Conservation (phyloP, 805 yeast species). For the Kregervanrija pseudodelftensis region DNA sequence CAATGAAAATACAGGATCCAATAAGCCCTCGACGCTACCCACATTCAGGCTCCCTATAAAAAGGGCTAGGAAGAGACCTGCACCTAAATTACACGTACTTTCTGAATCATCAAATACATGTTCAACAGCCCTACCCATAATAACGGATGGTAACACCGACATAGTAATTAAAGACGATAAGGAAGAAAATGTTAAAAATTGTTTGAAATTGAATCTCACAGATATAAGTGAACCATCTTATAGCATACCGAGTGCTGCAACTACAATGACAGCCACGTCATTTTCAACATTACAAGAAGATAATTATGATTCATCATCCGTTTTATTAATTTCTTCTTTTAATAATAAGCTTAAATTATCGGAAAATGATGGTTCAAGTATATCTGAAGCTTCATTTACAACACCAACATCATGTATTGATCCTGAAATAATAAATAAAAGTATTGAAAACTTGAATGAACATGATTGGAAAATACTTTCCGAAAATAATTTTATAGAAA, state of each 20-base stretch:
- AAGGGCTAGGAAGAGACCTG: slow-evolving; percentile 7
- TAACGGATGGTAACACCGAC: slow-evolving; percentile 1
- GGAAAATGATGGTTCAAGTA: slow-evolving; percentile 1
- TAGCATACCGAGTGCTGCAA: slow-evolving; percentile 8
- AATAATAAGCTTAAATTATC: slow-evolving; percentile 2
- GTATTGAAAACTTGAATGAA: slow-evolving; percentile 35
- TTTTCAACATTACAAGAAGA: slow-evolving; percentile 8
- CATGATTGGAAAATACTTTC: slow-evolving; percentile 68
- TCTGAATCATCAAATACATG: slow-evolving; percentile 1
- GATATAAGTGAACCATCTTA: background rate
- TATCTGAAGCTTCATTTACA: background rate
- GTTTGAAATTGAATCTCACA: background rate
- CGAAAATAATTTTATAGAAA: slow-evolving; percentile 52
- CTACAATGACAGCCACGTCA: slow-evolving; percentile 7
- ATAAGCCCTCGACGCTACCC: slow-evolving; percentile 1
- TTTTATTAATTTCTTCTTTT: slow-evolving; percentile 3
- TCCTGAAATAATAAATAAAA: slow-evolving; percentile 2
- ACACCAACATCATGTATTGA: slow-evolving; percentile 2
- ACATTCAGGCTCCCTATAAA: slow-evolving; percentile 2
- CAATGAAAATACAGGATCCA: background rate
- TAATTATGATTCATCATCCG: background rate
- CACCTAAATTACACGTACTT: slow-evolving; percentile 5
- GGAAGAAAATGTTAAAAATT: background rate
- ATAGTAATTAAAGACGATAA: background rate
- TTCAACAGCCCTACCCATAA: slow-evolving; percentile 1